Base-by-base conservation (phyloP, 2,329 filamentous ascomycete genomes). In the Madurella mycetomatis region DNA sequence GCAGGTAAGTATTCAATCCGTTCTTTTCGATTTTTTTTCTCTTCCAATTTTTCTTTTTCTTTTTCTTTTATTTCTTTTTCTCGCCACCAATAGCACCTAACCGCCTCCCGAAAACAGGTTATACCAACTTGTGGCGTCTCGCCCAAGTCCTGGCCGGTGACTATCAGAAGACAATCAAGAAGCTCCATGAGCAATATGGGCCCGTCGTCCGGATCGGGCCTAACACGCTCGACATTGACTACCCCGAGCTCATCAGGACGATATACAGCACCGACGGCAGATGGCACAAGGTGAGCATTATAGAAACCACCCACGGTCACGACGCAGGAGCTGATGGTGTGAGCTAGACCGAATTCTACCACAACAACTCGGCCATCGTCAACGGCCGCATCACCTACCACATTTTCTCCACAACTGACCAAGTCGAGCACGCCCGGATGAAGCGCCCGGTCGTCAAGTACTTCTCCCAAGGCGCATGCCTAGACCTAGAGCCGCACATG, bases 181-280 rank as follows among this genome's bases (percentile, higher is more conserved):
- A 67, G 25, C 63, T 71, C 4, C 69, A 72, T 53, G 62, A 69
- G 15, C 66, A 67, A 49, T 67, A 72, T 51, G 70, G 70, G 0
- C 68, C 70, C 1, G 63, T 70, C 30, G 66, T 73, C 19, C 67
- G 70, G 13, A 67, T 71, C 30, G 70, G 65, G 0, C 71, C 70
- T 43, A 79, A 78, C 19, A 71, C 71, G 4, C 72, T 81, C 9
- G 75, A 76, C 45, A 78, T 80, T 61, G 77, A 80, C 57, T 74
- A 76, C 34, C 78, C 78, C n/a, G 76, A 80, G 59, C 64, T 79
- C 57, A 73, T 67, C 57, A 67, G 67, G 52, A 66, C 64, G 1
- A 52, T 71, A 11, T 72, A 70, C 52, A 62, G 60, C 50, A 65
- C 64, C 13, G 63, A 70, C 45, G 64, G 59, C 2, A 63, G 65